phyloP scores from a whole-genome alignment of 176 grass and related monocot species.

The Themeda triandra region DNA sequence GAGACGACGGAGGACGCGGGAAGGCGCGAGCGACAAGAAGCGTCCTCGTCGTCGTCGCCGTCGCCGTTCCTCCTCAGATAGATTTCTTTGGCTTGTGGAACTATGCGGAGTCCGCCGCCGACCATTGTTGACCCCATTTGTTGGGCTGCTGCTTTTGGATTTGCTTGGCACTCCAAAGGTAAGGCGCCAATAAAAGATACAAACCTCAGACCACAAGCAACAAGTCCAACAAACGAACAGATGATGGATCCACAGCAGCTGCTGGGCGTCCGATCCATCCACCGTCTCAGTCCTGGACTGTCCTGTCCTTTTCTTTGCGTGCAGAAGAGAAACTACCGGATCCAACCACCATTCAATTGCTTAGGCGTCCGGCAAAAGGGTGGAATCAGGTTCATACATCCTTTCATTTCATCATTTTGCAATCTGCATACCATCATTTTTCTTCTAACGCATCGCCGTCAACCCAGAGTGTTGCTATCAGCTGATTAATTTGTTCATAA shows the following conservation, averaged over 20 bases:
- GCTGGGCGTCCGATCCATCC: background rate
- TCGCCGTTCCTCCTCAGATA: too few relatives aligned
- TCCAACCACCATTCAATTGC: background rate
- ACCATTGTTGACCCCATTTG: too few relatives aligned
- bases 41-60: too few relatives aligned
- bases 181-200: background rate
- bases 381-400: background rate
- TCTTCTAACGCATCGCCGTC: background rate
- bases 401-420: background rate
- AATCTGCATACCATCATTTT: background rate
- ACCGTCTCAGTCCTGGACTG: background rate
- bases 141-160: too few relatives aligned
- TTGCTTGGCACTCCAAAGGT: too few relatives aligned
- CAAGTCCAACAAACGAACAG: background rate
- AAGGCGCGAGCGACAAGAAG: too few relatives aligned
- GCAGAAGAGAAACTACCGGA: background rate
- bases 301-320: background rate
- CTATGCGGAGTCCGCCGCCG: too few relatives aligned
- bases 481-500: background rate
- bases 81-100: too few relatives aligned
- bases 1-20: too few relatives aligned
- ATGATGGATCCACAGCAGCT: too few relatives aligned
- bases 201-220: background rate
- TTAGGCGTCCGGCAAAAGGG: conserved; percentile 2
- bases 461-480: background rate